Evolutionary conservation across 352 stramenopile genomes (phyloP), one percentile per base, ranked within the genome.

Genomic region (Bremia lactucae): DNA sequence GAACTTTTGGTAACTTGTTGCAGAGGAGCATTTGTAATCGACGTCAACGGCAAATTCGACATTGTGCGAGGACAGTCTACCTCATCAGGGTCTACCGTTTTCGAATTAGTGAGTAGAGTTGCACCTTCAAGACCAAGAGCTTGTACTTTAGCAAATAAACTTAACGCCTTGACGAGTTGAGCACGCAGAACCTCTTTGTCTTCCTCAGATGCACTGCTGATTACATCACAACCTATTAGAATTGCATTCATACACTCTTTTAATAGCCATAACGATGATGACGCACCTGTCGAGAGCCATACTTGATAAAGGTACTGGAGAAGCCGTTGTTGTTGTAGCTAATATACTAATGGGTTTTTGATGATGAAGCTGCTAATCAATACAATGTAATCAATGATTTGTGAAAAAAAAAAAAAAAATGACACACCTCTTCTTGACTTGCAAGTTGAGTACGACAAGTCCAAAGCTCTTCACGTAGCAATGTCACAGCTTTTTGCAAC

Each of bases 101-200:
- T 53, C 5, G 39, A 31, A 44, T 38, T 44, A 4, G 29, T 51
- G 26, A 55, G 42, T 31, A 55, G 40, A 0, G 15, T 46, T 19
- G 46, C 19, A 25, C 57, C 52, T 16, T 59, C 38, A 14, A 51
- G 20, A 36, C 52, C 36, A 36, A 67, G 42, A 34, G 39, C 52
- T 52, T 67, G 52, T 3, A 67, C 19, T 39, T 62, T 42, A 19
- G 31, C 25, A 20, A 67, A 63, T 21, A 67, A n/a, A 6, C 46
- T 40, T 23, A 62, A 48, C 16, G 45, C 52, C 41, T 43, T 35
- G 16, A 48, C 42, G 16, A 67, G 33, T 41, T 44, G 40, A 16
- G 36, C 31, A 21, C 48, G 52, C 16, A 60, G 20, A 16, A 26
- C 25, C 6, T 59, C 39, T 13, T 26, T 33, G 37, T 63, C 46